A percentile compares a stretch with the other conserved stretches of the same genome.
Conservation (phyloP, 257 asterid genomes). For the Voacanga thouarsii region DNA sequence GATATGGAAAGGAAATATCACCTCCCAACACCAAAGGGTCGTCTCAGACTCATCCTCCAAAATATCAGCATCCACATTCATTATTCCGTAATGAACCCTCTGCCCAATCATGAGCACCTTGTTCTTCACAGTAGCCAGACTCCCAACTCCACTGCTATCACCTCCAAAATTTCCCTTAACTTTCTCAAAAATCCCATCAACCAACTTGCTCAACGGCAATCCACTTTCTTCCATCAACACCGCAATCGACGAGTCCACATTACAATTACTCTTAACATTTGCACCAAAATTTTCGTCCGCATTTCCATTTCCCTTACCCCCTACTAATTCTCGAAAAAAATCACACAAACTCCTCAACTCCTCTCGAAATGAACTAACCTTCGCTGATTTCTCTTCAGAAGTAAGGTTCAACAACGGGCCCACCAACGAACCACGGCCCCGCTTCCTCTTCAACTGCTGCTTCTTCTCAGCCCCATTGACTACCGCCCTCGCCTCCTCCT, state of each 20-base stretch:
- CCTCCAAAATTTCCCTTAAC: slow-evolving; percentile 35
- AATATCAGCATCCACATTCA: slow-evolving; percentile 65
- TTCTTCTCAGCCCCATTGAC: slow-evolving; percentile 16
- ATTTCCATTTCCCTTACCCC: slow-evolving; percentile 31
- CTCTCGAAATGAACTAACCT: slow-evolving; percentile 32
- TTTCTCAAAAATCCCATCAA: slow-evolving; percentile 54
- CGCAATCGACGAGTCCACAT: slow-evolving; percentile 51
- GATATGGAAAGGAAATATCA: slow-evolving; percentile 12
- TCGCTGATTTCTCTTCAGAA: slow-evolving; percentile 47
- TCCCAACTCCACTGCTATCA: slow-evolving; percentile 29
- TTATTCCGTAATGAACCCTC: slow-evolving; percentile 64
- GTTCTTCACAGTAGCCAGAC: slow-evolving; percentile 65
- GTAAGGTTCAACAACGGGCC: slow-evolving; percentile 7
- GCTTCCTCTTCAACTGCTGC: slow-evolving; percentile 37
- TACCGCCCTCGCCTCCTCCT: slow-evolving; percentile 4
- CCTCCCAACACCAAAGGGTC: slow-evolving; percentile 99
- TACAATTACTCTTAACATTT: slow-evolving; percentile 1
- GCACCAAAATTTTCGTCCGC: slow-evolving; percentile 17
- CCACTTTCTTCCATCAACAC: slow-evolving; percentile 76
- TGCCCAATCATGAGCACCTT: slow-evolving; percentile 66
- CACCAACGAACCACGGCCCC: slow-evolving; percentile 9
- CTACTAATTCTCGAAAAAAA: slow-evolving; percentile 37
- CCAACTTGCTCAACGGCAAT: slow-evolving; percentile 70
- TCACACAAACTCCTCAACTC: slow-evolving; percentile 54
- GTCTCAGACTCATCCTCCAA: slow-evolving; percentile 76